Percentiles rank a stretch among this genome's conserved stretches.
phyloP scores from a whole-genome alignment of 257 asterid genomes.

The Solanum stenotomum region DNA sequence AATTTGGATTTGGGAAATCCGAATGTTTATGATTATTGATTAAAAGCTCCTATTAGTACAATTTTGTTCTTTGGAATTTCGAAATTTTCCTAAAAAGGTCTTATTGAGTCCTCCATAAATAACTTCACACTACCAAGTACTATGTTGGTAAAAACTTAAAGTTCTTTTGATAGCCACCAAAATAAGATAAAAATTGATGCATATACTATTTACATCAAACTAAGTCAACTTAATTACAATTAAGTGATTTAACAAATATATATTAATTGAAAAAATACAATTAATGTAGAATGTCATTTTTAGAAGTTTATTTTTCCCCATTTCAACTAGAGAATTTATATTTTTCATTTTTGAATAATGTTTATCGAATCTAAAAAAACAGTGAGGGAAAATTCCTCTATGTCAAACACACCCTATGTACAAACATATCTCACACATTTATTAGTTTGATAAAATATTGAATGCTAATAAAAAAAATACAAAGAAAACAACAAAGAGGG shows the following conservation, averaged over 20 bases:
- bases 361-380: neutral
- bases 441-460: neutral
- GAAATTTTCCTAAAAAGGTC: neutral
- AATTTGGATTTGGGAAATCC: neutral
- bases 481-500: neutral
- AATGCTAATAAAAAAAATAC: neutral
- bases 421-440: neutral
- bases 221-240: neutral
- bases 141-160: neutral
- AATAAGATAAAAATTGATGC: neutral
- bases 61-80: neutral
- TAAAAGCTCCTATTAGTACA: neutral
- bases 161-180: neutral
- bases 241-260: neutral
- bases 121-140: neutral
- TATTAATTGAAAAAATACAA: neutral
- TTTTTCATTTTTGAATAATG: neutral
- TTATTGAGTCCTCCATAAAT: neutral
- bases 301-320: neutral
- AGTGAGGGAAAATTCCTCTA: neutral
- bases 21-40: neutral
- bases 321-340: neutral
- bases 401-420: neutral
- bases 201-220: neutral
- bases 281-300: neutral